Base-by-base conservation (phyloP, 805 yeast genomes). In the Naumovozyma baii region DNA sequence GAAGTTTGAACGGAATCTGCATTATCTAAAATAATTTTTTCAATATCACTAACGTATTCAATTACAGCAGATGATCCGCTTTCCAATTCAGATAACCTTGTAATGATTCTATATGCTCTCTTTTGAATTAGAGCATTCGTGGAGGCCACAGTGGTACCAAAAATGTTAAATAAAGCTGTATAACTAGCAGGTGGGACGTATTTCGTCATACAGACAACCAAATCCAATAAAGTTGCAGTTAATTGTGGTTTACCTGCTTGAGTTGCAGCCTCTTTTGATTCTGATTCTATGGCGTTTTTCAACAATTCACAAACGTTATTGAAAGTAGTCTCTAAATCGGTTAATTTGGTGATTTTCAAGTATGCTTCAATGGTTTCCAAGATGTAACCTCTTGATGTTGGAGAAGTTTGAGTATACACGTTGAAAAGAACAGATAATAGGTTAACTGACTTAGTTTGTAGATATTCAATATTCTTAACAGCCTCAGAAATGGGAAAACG, bases 171-270 rank as follows among this genome's bases (percentile, higher is more conserved):
- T 33, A 88, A 68, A 0, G 94, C 85, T 51, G 73, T 70, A 61
- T 84, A 83, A 3, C 82, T 74, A 2, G 78, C 57, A 22, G 62
- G 63, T 5, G 95, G 94, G 26, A 92, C 77, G 53, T 82, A 84
- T 51, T 83, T 83, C 19, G 90, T 74, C 84, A 94, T 82, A 20
- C 83, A 77, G 37, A 87, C 94, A 39, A 87, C 72, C 41, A 92
- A 70, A 58, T 92, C 98, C 81, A 90, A 73, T 84, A 94, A 79
- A 14, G 96, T 86, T 31, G 83, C 77, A 47, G 86, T 75, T 70
- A 18, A 81, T 62, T 48, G 69, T 60, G 47, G 62, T 45, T 44
- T 61, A 43, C 34, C 58, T 22, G 32, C 5, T 18, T 16, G 14
- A 52, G 14, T 52, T 47, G 28, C 62, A 55, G 26, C 57, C 57